Base-by-base conservation (phyloP, 345 rosid species). In the Barbarea vulgaris region DNA sequence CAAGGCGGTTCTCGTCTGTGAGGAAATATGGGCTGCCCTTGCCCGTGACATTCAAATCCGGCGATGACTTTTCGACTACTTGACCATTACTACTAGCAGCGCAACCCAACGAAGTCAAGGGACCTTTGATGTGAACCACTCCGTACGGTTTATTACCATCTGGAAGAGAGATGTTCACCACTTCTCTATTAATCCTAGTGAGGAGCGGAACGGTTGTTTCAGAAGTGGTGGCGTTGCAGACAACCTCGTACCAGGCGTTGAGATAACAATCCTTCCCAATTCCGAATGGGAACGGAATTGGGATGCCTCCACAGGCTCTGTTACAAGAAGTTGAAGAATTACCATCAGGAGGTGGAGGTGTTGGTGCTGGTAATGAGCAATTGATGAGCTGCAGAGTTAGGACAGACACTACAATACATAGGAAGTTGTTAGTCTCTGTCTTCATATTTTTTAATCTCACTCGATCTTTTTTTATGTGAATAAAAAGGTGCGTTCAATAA, bases 1-100 rank as follows among this genome's bases (percentile, higher is more conserved):
- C 68, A 30, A 82, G 82, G 17, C 73, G 79, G 73, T 82, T 83
- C 21, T 70, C 18, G 30, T 64, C 77, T 1, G 64, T 64, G 50
- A 72, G 18, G 19, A 72, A 78, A 48, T 64, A 78, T 37, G 81
- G 77, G 8, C 73, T 78, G 11, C 77, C 77, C 9, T 9, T 68
- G 6, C 81, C 77, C 2, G 81, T 72, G 44, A 78, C 64, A 1
- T 78, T 78, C 56, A 78, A 39, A 64, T 2, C 59, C 18, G 58
- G 71, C 2, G 1, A 2, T 8, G 71, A 36, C 9, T 63, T 75
- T 60, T 39, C 4, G 0, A 2, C 64, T 61, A 0, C 60, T 52
- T 69, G 80, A 59, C 61, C 18, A 14, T 42, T 28, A 51, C 3
- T 41, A 39, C 4, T 60, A 46, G 4, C 14, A 36, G 68, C 50